Percentiles rank a stretch among this genome's conserved stretches.
These are phyloP conservation scores for Aspergillus novofumigatus DNA, from an alignment of 2,329 filamentous ascomycete genomes.

Conservation along the genomic window DNA sequence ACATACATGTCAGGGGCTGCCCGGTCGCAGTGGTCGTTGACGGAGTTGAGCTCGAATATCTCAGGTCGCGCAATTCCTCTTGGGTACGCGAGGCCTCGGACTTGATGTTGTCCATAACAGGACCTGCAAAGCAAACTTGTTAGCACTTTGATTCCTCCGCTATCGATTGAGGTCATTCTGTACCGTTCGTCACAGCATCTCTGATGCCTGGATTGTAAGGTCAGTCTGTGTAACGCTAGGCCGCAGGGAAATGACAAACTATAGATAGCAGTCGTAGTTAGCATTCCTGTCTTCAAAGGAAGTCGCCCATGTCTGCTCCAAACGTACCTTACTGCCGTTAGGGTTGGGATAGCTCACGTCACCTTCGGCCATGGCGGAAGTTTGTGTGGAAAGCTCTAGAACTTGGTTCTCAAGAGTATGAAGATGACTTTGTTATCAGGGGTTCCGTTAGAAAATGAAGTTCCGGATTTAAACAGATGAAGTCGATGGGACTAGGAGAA, in stretches of 20 bases:
- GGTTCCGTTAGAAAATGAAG: slow-evolving; percentile 2
- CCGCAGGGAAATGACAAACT: slow-evolving; percentile 11
- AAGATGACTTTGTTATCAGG: slow-evolving; percentile 3
- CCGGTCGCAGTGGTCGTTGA: slow-evolving; percentile 55
- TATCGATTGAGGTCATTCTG: background rate
- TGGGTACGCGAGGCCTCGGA: slow-evolving; percentile 53
- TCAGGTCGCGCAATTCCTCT: slow-evolving; percentile 56
- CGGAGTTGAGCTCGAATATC: slow-evolving; percentile 50
- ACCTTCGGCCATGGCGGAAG: slow-evolving; percentile 30
- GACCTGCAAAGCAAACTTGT: slow-evolving; percentile 36
- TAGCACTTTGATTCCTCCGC: slow-evolving; percentile 13
- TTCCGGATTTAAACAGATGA: slow-evolving; percentile 3
- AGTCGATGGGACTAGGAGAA: slow-evolving; percentile 8
- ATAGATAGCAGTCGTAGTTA: slow-evolving; percentile 2
- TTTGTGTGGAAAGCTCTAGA: slow-evolving; percentile 17
- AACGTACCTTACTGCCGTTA: slow-evolving; percentile 36
- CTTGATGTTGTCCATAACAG: slow-evolving; percentile 55
- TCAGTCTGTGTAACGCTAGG: slow-evolving; percentile 16
- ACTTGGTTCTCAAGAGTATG: slow-evolving; percentile 6
- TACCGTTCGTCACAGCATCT: slow-evolving; percentile 26
- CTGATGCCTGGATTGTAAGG: slow-evolving; percentile 18
- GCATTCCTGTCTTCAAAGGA: background rate
- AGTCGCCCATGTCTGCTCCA: background rate
- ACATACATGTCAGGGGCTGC: slow-evolving; percentile 59
- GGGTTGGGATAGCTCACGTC: slow-evolving; percentile 38